Percentiles rank a stretch among this genome's conserved stretches.
Conservation (phyloP, 768 basidiomycete genomes). For the Sutorius australiensis region DNA sequence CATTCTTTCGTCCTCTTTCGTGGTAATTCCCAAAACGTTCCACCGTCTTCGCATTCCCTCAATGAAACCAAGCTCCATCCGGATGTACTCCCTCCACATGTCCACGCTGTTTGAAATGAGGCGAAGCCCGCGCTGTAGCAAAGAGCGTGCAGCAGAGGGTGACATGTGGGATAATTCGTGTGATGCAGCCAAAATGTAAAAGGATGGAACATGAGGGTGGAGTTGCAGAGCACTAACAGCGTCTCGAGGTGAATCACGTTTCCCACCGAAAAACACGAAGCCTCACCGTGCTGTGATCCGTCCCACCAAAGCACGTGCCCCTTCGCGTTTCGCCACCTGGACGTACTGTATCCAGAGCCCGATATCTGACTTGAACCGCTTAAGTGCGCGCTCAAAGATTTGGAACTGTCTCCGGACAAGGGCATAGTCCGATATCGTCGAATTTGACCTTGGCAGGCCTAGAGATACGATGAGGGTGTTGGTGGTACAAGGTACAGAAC, state of each 20-base stretch:
- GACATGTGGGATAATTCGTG: slow-evolving; percentile 76
- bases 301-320: slow-evolving; percentile 74
- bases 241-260: slow-evolving; percentile 4
- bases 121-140: slow-evolving; percentile 83
- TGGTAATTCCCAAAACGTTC: slow-evolving; percentile 68
- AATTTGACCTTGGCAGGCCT: slow-evolving; percentile 36
- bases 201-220: slow-evolving; percentile 70
- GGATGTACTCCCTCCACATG: slow-evolving; percentile 88
- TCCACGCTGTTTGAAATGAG: slow-evolving; percentile 67
- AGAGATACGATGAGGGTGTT: neutral
- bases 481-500: neutral
- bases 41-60: slow-evolving; percentile 77
- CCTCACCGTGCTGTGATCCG: slow-evolving; percentile 76
- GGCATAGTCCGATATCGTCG: slow-evolving; percentile 79
- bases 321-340: slow-evolving; percentile 74
- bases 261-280: neutral
- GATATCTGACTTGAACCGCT: slow-evolving; percentile 85
- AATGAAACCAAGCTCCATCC: slow-evolving; percentile 84
- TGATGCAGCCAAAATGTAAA: slow-evolving; percentile 82
- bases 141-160: slow-evolving; percentile 73
- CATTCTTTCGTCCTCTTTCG: slow-evolving; percentile 11
- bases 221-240: slow-evolving; percentile 72
- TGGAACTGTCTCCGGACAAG: slow-evolving; percentile 82
- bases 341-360: slow-evolving; percentile 89
- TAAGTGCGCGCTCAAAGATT: slow-evolving; percentile 86